phyloP scores from a whole-genome alignment of 495 filamentous ascomycete genomes.

The Penicillium ochrochloron region DNA sequence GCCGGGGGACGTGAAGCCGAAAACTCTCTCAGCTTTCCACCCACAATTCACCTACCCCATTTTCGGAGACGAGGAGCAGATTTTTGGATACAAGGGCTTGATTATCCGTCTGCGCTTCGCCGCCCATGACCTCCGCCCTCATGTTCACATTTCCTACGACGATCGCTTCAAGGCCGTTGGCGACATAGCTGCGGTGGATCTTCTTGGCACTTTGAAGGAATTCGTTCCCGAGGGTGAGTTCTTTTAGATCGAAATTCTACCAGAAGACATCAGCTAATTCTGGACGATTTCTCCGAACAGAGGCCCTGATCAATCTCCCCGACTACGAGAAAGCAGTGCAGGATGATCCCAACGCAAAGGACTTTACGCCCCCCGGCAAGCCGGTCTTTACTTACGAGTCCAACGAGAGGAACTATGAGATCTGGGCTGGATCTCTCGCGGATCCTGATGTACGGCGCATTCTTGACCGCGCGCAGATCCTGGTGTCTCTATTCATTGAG shows the following conservation, averaged over 20 bases:
- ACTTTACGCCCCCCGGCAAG: constrained; percentile 66
- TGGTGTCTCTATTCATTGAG: constrained; percentile 90
- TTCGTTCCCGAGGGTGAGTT: constrained; percentile 68
- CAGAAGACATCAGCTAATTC: neutral
- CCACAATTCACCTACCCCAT: constrained; percentile 89
- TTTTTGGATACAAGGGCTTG: constrained; percentile 87
- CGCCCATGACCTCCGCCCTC: constrained; percentile 78
- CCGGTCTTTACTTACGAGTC: constrained; percentile 55
- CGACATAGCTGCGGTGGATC: constrained; percentile 69
- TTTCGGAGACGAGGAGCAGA: constrained; percentile 86
- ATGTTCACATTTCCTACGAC: constrained; percentile 70
- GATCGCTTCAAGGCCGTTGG: constrained; percentile 75
- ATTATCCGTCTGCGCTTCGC: constrained; percentile 77
- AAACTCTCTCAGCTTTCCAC: constrained; percentile 69
- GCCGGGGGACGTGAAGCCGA: constrained; percentile 57
- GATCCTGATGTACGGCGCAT: constrained; percentile 65
- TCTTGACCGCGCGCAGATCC: constrained; percentile 77
- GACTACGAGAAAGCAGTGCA: constrained; percentile 65
- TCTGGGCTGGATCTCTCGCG: constrained; percentile 62
- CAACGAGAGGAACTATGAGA: constrained; percentile 58
- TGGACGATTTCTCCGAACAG: constrained; percentile 36
- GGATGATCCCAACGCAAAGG: constrained; percentile 52
- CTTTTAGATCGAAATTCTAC: too few species aligned
- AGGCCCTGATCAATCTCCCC: constrained; percentile 62
- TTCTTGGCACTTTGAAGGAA: constrained; percentile 65